Conservation (phyloP, 2,329 filamentous ascomycete genomes). For the Colletotrichum incanum region DNA sequence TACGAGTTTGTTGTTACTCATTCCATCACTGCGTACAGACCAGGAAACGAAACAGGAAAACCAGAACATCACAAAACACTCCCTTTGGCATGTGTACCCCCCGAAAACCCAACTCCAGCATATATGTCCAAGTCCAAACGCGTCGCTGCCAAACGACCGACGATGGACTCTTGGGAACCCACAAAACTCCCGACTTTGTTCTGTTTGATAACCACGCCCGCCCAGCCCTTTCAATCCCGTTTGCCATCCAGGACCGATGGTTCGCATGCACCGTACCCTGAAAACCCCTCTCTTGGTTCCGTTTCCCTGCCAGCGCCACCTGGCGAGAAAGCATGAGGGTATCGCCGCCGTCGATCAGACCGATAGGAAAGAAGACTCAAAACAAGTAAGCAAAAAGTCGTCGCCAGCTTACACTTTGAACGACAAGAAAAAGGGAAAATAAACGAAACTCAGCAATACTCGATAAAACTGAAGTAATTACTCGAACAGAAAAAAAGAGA, state of each 20-base stretch:
- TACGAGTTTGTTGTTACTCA: slow-evolving; percentile 18
- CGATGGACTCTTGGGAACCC: slow-evolving; percentile 5
- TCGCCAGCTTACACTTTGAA: slow-evolving; percentile 27
- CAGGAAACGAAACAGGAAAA: slow-evolving; percentile 3
- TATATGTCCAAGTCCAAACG: not conserved
- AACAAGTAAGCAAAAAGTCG: not conserved
- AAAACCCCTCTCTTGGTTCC: slow-evolving; percentile 9
- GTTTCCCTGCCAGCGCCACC: slow-evolving; percentile 42
- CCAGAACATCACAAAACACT: slow-evolving; percentile 5
- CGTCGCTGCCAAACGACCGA: slow-evolving; percentile 24
- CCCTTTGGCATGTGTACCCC: slow-evolving; percentile 20
- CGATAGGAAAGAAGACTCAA: not conserved
- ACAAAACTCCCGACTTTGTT: slow-evolving; percentile 24
- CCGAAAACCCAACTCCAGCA: slow-evolving; percentile 33
- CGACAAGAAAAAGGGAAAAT: not conserved
- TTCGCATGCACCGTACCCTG: slow-evolving; percentile 12
- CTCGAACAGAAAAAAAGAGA: not conserved
- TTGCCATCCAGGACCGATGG: slow-evolving; percentile 37
- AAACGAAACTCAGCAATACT: not conserved
- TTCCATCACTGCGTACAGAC: slow-evolving; percentile 39
- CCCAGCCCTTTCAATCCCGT: slow-evolving; percentile 29
- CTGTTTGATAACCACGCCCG: slow-evolving; percentile 12
- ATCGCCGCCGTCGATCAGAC: slow-evolving; percentile 32
- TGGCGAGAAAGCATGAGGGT: slow-evolving; percentile 42
- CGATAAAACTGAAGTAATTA: slow-evolving; percentile 11